Evolutionary conservation across 75 land plant species (phyloP).

Genomic region (Picea glauca): DNA sequence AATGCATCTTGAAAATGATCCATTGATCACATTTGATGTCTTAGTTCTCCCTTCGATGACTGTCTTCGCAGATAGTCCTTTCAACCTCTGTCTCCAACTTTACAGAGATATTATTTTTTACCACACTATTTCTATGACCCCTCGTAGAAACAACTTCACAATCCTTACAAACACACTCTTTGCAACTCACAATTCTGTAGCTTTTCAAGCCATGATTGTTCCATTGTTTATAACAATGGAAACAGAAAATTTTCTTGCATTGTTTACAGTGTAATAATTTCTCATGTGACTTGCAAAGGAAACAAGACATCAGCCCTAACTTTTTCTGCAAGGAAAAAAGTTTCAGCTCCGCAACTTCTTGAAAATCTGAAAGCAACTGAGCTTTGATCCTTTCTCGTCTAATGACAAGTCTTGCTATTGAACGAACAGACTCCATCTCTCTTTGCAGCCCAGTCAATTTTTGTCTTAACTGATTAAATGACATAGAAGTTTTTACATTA

Average conservation of each 20-base stretch:
- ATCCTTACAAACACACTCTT: conserved; percentile 5
- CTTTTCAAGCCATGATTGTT: conserved; percentile 7
- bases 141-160: background rate
- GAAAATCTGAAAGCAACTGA: background rate
- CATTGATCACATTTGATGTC: background rate
- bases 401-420: conserved; percentile 8
- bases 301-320: conserved; percentile 7
- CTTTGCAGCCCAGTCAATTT: background rate
- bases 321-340: conserved; percentile 3
- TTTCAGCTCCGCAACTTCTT: background rate
- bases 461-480: background rate
- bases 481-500: background rate
- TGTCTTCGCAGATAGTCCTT: background rate
- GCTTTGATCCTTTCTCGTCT: conserved; percentile 6
- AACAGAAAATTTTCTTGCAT: conserved; percentile 9
- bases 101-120: background rate
- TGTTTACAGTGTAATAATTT: conserved; percentile 4
- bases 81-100: background rate
- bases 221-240: conserved; percentile 7
- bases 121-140: background rate
- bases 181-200: conserved; percentile 8
- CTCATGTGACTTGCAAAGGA: conserved; percentile 5
- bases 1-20: background rate
- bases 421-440: conserved; percentile 3
- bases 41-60: background rate